Base-by-base conservation (phyloP, 805 yeast genomes). In the Myxozyma sirexii region DNA sequence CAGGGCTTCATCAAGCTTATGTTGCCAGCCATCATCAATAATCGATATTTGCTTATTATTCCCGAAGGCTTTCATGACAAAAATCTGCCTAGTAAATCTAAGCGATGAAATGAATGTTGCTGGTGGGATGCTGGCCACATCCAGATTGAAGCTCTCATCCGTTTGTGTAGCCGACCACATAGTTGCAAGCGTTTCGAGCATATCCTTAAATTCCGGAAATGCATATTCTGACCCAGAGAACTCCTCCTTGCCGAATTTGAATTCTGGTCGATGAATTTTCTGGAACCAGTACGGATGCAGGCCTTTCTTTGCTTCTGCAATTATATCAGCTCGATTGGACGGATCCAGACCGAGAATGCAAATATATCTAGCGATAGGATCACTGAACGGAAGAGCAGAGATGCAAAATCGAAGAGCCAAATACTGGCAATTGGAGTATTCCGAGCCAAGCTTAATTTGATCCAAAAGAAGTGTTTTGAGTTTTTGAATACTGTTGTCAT, bases 281-380 rank as follows among this genome's bases (percentile, higher is more conserved):
- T 80, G 80, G 70, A 84, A 88, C 90, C 92, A 87, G 71, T 87
- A 82, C 0, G 97, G 97, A 71, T 90, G 85, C 29, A 93, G 74
- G 0, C 97, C 97, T 63, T 83, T 84, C 4, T 71, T 72, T 0
- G 97, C 87, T 70, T 90, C 97, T 68, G 90, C 96, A 1, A 86
- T 76, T 0, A 89, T 84, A 66, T 90, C 96, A 1, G 88, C 78
- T 57, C 86, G 79, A 65, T 88, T 88, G 1, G 70, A 72, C 12
- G 79, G 68, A 21, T 82, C 74, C 4, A 88, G 72, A 13, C 91
- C 97, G 47, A 86, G 71, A 19, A 91, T 72, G 69, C 90, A 85
- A 39, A 90, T 74, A 47, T 82, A 67, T 59, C 97, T 77, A 0
- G 92, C 88, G 37, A 82, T 82, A 0, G 87, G 70, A 70, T 90